Percentiles rank a stretch among this genome's conserved stretches.
Conservation (phyloP, 768 basidiomycete genomes). For the Amanita subjunquillea region DNA sequence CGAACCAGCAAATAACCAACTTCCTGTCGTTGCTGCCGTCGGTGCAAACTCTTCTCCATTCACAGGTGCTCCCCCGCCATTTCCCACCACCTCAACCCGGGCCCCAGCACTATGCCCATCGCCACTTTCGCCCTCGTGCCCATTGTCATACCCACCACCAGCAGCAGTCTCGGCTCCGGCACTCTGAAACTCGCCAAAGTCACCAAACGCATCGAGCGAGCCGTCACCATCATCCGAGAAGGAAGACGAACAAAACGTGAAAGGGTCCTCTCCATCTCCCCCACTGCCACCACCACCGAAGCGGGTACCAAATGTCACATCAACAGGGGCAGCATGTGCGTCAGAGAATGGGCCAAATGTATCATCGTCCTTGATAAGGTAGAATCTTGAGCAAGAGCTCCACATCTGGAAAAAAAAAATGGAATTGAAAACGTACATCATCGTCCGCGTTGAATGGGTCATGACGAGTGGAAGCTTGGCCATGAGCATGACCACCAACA, state of each 20-base stretch:
- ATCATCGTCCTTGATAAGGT: slow-evolving; percentile 26
- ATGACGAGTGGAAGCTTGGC: slow-evolving; percentile 23
- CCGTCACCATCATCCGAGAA: slow-evolving; percentile 59
- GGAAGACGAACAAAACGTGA: slow-evolving; percentile 48
- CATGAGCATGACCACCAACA: neutral
- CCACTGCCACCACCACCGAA: neutral
- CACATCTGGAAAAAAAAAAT: neutral
- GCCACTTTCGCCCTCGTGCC: neutral
- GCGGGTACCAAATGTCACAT: slow-evolving; percentile 6
- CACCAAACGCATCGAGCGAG: slow-evolving; percentile 68
- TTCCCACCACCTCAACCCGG: slow-evolving; percentile 16
- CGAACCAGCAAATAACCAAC: slow-evolving; percentile 55
- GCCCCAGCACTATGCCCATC: neutral
- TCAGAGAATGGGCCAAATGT: slow-evolving; percentile 80
- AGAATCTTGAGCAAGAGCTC: neutral
- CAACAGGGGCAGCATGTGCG: slow-evolving; percentile 28
- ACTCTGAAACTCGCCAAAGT: slow-evolving; percentile 71
- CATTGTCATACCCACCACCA: neutral
- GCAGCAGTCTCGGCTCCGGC: slow-evolving; percentile 16
- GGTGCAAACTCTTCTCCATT: slow-evolving; percentile 52
- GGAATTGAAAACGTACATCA: slow-evolving; percentile 29
- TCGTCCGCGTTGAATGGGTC: slow-evolving; percentile 44
- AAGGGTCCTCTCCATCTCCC: slow-evolving; percentile 27
- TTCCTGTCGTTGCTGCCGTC: slow-evolving; percentile 36
- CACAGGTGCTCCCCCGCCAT: slow-evolving; percentile 16